phyloP scores from a whole-genome alignment of 2,329 filamentous ascomycete species.

The Colletotrichum acutatum region DNA sequence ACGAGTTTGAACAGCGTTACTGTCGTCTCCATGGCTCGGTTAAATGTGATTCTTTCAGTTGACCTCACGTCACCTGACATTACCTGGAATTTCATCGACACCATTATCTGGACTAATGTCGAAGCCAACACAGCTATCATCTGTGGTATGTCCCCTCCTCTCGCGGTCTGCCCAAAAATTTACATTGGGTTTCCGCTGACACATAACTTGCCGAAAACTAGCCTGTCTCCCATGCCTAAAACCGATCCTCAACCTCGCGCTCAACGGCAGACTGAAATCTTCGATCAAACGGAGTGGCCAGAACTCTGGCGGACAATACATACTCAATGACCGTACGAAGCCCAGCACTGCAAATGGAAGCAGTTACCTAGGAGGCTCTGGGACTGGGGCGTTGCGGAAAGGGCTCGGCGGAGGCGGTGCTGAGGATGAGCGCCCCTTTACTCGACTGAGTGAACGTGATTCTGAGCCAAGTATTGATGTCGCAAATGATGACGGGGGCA shows the following conservation, averaged over 20 bases:
- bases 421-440: not conserved
- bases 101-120: conserved; percentile 39
- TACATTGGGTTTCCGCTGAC: not conserved
- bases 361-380: not conserved
- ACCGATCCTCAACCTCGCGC: not conserved
- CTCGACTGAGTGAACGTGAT: not conserved
- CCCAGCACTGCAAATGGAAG: not conserved
- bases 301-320: not conserved
- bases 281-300: not conserved
- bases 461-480: not conserved
- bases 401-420: not conserved
- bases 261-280: not conserved
- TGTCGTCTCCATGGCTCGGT: conserved; percentile 34
- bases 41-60: conserved; percentile 28
- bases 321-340: not conserved
- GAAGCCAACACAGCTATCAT: conserved; percentile 41
- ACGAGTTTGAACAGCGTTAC: conserved; percentile 25
- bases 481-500: not conserved
- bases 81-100: conserved; percentile 41
- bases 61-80: conserved; percentile 38
- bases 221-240: not conserved
- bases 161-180: not conserved
- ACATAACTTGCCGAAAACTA: not conserved
- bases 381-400: not conserved
- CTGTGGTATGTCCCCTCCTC: conserved; percentile 35